Base-by-base conservation (phyloP, 495 filamentous ascomycete genomes). In the Aspergillus ostianus region DNA sequence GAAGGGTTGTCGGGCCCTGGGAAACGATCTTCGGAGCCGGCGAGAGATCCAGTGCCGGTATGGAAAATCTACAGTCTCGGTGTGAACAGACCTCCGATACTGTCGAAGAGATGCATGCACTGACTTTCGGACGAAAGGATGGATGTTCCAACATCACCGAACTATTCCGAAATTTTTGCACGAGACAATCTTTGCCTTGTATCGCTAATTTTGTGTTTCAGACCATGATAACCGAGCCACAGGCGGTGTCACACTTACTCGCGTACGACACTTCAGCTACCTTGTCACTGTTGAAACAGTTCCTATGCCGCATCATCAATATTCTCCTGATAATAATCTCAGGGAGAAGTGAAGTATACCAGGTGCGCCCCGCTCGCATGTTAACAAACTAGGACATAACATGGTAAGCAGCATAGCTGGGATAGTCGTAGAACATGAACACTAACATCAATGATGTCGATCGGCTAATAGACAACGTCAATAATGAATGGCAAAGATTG, bases 151-250 rank as follows among this genome's bases (percentile, higher is more conserved):
- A 76, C 90, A 97, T 97, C 15, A 98, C 92, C 5, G 90, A 90
- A 55, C 91, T 96, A 74, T 98, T 98, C 20, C 93, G 88, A 73
- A 98, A 98, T 64, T 97, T 96, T 67, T 94, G 87, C 32, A 97
- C 84, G 7, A 97, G 80, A 55, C 90, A 91, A 68, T 96, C 93
- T 61, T 87, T 86, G 45, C 93, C 94, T 76, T 98, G 94, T 59
- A 95, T 91, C 32, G 92, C 90, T 93, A 32, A 61, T 61, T 18
- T 61, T 18, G 46, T 36, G 12, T 29, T 50, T 77, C 29, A 75
- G 55, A 50, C 53, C 53, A 53, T 50, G 12, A 50, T 15, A 15
- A 45, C 70, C 57, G 68, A 67, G 49, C 55, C 29, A 15, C 45
- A 18, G n/a, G 17, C 19, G 9, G 55, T 29, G 45, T 44, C 55